Percentiles rank a stretch among this genome's conserved stretches.
These are phyloP conservation scores for Santalum album DNA, from an alignment of 164 flowering plant species.

Conservation along the genomic window DNA sequence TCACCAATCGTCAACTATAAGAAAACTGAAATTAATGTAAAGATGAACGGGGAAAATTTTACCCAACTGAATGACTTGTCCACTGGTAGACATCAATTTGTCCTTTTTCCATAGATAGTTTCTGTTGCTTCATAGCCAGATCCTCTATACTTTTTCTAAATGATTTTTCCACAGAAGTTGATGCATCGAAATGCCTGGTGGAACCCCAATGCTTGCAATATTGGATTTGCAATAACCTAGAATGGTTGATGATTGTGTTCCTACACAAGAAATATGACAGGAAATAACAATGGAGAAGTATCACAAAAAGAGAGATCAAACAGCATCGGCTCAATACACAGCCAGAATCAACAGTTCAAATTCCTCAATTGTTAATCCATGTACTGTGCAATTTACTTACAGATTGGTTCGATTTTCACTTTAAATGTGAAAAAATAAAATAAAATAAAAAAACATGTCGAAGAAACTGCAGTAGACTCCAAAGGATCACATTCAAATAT, in stretches of 20 bases:
- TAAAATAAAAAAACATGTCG: too few relatives aligned
- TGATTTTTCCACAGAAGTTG: constrained; percentile 16
- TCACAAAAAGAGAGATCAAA: too few relatives aligned
- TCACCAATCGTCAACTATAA: too few relatives aligned
- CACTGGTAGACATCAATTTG: constrained; percentile 47
- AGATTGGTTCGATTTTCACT: too few relatives aligned
- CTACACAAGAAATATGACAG: constrained; percentile 16
- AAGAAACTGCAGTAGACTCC: too few relatives aligned
- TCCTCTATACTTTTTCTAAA: constrained; percentile 26
- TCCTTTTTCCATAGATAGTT: constrained; percentile 33
- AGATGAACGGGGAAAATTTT: constrained; percentile 6
- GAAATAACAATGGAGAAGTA: too few relatives aligned
- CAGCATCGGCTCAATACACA: too few relatives aligned
- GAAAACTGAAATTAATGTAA: too few relatives aligned
- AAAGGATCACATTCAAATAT: too few relatives aligned
- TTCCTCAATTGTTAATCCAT: too few relatives aligned
- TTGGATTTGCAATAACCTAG: constrained; percentile 31
- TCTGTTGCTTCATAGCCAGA: constrained; percentile 56
- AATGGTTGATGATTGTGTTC: constrained; percentile 30
- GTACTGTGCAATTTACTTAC: too few relatives aligned
- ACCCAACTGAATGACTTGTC: constrained; percentile 68
- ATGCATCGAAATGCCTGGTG: background rate
- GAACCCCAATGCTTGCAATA: constrained; percentile 25
- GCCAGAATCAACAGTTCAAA: too few relatives aligned
- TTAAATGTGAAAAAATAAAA: background rate